These are phyloP conservation scores for Wickerhamomyces queroliae DNA, from an alignment of 805 yeast species.

Conservation along the genomic window DNA sequence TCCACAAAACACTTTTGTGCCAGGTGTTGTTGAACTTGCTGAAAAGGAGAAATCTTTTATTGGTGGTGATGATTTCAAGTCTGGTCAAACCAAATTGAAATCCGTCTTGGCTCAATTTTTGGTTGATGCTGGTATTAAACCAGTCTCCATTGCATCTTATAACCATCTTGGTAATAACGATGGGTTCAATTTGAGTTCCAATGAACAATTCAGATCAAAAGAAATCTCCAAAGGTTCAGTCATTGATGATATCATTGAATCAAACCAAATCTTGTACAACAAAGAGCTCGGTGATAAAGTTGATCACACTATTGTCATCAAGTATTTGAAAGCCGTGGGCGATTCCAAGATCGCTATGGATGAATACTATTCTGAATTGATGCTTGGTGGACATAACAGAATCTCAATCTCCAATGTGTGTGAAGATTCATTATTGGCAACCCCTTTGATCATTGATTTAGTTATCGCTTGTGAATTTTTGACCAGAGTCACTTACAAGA, in stretches of 20 bases:
- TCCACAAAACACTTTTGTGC: slow-evolving; percentile 96
- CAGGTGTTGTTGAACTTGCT: slow-evolving; percentile 89
- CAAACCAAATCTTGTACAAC: slow-evolving; percentile 80
- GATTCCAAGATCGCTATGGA: slow-evolving; percentile 98
- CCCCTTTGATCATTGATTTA: slow-evolving; percentile 90
- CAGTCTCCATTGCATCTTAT: slow-evolving; percentile 90
- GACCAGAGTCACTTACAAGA: slow-evolving; percentile 77
- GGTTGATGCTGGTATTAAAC: slow-evolving; percentile 96
- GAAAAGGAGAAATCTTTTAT: slow-evolving; percentile 70
- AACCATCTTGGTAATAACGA: slow-evolving; percentile 96
- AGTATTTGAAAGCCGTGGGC: slow-evolving; percentile 90
- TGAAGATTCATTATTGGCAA: slow-evolving; percentile 91
- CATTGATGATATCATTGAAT: slow-evolving; percentile 88
- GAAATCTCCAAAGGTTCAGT: slow-evolving; percentile 92
- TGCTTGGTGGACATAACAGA: slow-evolving; percentile 97
- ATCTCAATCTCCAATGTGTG: slow-evolving; percentile 93
- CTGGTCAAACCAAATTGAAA: slow-evolving; percentile 93
- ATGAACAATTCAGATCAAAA: slow-evolving; percentile 90
- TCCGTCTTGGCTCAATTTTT: slow-evolving; percentile 95
- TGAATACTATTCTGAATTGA: slow-evolving; percentile 92
- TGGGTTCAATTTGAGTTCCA: slow-evolving; percentile 87
- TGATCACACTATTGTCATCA: slow-evolving; percentile 94
- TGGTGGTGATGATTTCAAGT: slow-evolving; percentile 96
- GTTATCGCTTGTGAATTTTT: slow-evolving; percentile 87
- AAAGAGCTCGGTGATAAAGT: slow-evolving; percentile 70